Percentiles rank a stretch among this genome's conserved stretches.
phyloP scores from a whole-genome alignment of 768 basidiomycete genomes.

The Galerina marginata region DNA sequence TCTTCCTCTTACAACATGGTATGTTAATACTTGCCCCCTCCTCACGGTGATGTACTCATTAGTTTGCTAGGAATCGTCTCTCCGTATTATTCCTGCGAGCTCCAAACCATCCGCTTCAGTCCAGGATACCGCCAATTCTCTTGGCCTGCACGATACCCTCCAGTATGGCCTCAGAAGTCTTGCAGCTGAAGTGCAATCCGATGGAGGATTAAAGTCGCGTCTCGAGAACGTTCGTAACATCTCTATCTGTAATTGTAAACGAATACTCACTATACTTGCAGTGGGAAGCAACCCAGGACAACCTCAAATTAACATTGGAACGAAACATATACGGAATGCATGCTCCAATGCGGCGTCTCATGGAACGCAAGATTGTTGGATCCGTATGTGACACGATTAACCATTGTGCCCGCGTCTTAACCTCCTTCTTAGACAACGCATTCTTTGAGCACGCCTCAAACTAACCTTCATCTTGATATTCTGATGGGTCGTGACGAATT shows the following conservation, averaged over 20 bases:
- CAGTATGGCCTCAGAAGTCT: slow-evolving; percentile 84
- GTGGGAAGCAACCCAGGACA: slow-evolving; percentile 96
- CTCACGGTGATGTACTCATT: neutral
- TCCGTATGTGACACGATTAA: slow-evolving; percentile 52
- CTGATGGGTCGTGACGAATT: slow-evolving; percentile 91
- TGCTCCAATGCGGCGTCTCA: slow-evolving; percentile 86
- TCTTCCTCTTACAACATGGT: slow-evolving; percentile 14
- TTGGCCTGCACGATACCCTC: slow-evolving; percentile 90
- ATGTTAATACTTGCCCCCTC: neutral
- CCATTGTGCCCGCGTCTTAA: neutral
- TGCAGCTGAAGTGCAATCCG: slow-evolving; percentile 71
- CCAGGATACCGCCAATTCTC: slow-evolving; percentile 68
- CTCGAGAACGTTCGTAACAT: slow-evolving; percentile 70
- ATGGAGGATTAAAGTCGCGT: slow-evolving; percentile 66
- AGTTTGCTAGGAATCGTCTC: slow-evolving; percentile 48
- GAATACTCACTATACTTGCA: slow-evolving; percentile 33
- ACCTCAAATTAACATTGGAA: slow-evolving; percentile 82
- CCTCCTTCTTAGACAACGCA: slow-evolving; percentile 57
- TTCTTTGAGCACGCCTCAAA: slow-evolving; percentile 65
- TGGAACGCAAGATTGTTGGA: slow-evolving; percentile 91
- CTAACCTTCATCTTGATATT: slow-evolving; percentile 91
- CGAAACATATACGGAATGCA: slow-evolving; percentile 87
- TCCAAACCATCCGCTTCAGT: slow-evolving; percentile 66
- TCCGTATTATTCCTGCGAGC: slow-evolving; percentile 61
- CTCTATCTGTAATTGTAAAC: neutral